Evolutionary conservation across 2,329 filamentous ascomycete species (phyloP), one percentile per base, ranked within the genome.

Genomic region (Ophiostoma sp.): DNA sequence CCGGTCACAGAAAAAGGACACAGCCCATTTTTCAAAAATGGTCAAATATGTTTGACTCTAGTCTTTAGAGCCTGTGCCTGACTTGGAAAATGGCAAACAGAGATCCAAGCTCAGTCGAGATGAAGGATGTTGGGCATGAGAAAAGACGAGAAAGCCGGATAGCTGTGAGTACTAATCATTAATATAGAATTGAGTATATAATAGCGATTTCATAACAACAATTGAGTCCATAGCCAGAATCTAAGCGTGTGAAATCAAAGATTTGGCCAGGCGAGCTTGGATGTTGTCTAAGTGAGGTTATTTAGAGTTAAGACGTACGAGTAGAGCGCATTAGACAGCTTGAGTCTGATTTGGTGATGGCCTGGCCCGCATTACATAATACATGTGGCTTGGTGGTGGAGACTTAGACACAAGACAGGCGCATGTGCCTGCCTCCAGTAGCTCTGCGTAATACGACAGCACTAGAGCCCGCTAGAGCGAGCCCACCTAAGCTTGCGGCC

Each of bases 401-500:
- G 49, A 27, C n/a, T 27, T 4, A 55, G 49, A 18, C 49, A n/a
- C 14, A 55, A 55, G 49, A 27, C 18, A 55, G 49, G n/a, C 18
- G 55, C 55, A 60, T 60, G 55, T 8, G 55, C 55, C 27, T 60
- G 55, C 49, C 49, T 55, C 49, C 18, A 55, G 49, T 27, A 55
- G 49, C 55, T 60, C 27, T 38, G 55, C 55, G 27, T 60, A 60
- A 60, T 60, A 63, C 60, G 38, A 63, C 60, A 60, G 55, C 40
- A 18, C 60, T 63, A 40, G 49, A 55, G 49, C 49, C 47, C 16
- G 11, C 47, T n/a, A 11, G 47, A 62, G 36, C 58, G 47, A 62
- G 36, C 58, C 38, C 60, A 63, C 60, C 60, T n/a, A 18, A 60
- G 55, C 55, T 60, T 60, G 55, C 55, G 60, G 38, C n/a, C 60